Base-by-base conservation (phyloP, 129 eudicot species). In the Flaveria bidentis region DNA sequence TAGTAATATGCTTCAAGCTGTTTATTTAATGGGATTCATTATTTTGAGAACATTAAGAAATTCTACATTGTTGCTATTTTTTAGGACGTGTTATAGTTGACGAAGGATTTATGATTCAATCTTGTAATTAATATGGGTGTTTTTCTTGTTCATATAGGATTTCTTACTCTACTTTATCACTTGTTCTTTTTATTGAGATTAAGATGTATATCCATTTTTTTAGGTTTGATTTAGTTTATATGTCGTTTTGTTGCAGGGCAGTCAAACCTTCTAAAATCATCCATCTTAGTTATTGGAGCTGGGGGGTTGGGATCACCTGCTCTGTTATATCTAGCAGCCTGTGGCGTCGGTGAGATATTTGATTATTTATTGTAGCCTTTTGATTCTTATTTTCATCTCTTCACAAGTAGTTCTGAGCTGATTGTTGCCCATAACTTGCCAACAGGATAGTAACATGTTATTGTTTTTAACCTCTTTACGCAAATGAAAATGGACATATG, bases 221-320 rank as follows among this genome's bases (percentile, higher is more conserved):
- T 52, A 46, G 23, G 63, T 69, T 69, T 72, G 49, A 80, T 84
- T 36, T 56, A 39, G 39, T 73, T 67, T 71, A 33, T 17, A 61
- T 56, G 9, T 80, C 80, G 68, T 25, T 60, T 78, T 75, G 73
- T 63, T 84, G 78, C 74, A 85, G 97, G 88, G 17, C 99, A 95
- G 82, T 85, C 88, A 36, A 91, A 89, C 83, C 87, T 95, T 63
- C 60, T 91, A 73, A 95, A 87, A 76, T 85, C 97, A 10, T 91
- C 99, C 5, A 73, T 95, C 68, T 84, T 95, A 73, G 97, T 95
- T 60, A 87, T 95, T 66, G 99, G 99, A 77, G 99, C 99, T 76
- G 99, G 99, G 56, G 99, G 99, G 7, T 84, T 95, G 71, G 99
- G 99, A 12, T 87, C 99, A 47, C 99, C 99, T 68, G 99, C 97